phyloP scores from a whole-genome alignment of 495 filamentous ascomycete species.

The Penicillium odoratum region DNA sequence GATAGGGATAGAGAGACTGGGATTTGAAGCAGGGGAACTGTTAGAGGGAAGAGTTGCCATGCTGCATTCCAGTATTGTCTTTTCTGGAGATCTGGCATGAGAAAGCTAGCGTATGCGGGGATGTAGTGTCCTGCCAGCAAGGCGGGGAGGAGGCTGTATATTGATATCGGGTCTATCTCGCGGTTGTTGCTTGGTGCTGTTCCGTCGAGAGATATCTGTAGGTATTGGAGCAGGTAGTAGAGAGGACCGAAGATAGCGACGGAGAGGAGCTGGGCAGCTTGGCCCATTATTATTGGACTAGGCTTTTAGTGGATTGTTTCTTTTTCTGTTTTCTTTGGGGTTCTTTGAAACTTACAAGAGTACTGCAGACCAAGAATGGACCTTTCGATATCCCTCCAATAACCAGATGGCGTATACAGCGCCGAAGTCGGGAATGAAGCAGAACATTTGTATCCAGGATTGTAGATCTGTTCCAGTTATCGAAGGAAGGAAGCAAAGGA shows the following conservation, averaged over 20 bases:
- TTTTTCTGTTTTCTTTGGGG: background rate
- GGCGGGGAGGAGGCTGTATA: slow-evolving; percentile 8
- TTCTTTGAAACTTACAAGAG: background rate
- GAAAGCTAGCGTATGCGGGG: slow-evolving; percentile 13
- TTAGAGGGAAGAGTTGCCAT: slow-evolving; percentile 26
- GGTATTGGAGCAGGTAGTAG: slow-evolving; percentile 20
- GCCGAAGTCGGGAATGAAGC: slow-evolving; percentile 19
- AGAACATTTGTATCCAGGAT: slow-evolving; percentile 17
- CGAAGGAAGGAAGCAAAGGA: slow-evolving; percentile 19
- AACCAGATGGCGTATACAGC: slow-evolving; percentile 22
- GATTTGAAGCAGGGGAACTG: slow-evolving; percentile 16
- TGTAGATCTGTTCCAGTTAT: slow-evolving; percentile 14
- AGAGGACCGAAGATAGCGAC: slow-evolving; percentile 20
- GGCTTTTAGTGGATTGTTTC: background rate
- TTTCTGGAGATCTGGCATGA: slow-evolving; percentile 9
- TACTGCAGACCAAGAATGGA: background rate
- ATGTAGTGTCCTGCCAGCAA: slow-evolving; percentile 15
- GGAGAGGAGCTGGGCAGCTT: slow-evolving; percentile 13
- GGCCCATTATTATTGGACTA: slow-evolving; percentile 16
- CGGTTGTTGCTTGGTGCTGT: slow-evolving; percentile 3
- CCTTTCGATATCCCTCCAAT: slow-evolving; percentile 22
- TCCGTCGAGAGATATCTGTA: slow-evolving; percentile 6
- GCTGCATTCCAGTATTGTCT: slow-evolving; percentile 16
- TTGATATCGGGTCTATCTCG: background rate
- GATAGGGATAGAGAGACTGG: slow-evolving; percentile 1